Conservation (phyloP, 345 rosid species). For the Gossypium turneri region DNA sequence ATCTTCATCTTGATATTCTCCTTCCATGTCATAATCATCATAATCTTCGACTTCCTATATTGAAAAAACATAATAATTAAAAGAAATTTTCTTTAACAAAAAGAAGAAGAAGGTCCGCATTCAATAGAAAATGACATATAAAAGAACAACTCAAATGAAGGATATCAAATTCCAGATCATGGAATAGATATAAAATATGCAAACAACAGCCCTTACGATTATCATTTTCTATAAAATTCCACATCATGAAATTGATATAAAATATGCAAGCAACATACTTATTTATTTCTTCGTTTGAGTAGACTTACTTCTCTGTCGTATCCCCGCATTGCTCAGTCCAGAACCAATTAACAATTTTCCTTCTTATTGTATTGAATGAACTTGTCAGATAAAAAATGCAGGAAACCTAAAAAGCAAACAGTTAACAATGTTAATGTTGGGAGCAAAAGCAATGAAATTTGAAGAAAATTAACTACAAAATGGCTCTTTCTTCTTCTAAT, state of each 20-base stretch:
- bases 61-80: not conserved
- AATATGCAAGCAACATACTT: too few species aligned
- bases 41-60: constrained; percentile 6
- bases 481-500: not conserved
- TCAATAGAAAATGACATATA: not conserved
- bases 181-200: not conserved
- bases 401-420: constrained; percentile 15
- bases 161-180: not conserved
- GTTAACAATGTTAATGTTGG: not conserved
- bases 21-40: constrained; percentile 47
- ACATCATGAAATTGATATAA: too few species aligned
- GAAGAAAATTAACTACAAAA: not conserved
- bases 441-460: not conserved
- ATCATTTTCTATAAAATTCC: not conserved
- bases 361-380: not conserved
- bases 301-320: constrained; percentile 24
- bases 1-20: constrained; percentile 9
- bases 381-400: not conserved
- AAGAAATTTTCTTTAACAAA: not conserved
- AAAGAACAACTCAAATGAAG: not conserved
- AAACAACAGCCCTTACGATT: not conserved
- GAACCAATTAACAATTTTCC: not conserved
- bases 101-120: not conserved
- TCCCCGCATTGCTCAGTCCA: constrained; percentile 33
- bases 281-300: not conserved